Evolutionary conservation across 2,329 filamentous ascomycete species (phyloP).

Genomic region (Cordyceps tenuipes): DNA sequence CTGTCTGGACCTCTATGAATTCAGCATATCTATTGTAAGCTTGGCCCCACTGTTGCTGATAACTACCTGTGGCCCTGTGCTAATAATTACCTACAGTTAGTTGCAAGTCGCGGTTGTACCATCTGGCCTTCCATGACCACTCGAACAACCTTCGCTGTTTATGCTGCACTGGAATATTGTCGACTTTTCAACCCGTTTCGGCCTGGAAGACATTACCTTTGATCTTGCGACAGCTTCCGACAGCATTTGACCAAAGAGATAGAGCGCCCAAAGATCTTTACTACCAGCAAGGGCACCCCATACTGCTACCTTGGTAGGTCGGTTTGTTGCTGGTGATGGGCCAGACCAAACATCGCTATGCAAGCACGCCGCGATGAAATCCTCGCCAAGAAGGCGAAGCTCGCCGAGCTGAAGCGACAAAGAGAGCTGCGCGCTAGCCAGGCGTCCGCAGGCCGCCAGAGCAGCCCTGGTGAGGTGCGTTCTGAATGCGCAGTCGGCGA

Average conservation of each 20-base stretch:
- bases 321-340: constrained; percentile 7
- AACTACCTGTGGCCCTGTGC: no score
- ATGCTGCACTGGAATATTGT: not conserved
- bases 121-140: not conserved
- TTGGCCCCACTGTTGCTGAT: no score
- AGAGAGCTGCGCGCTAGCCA: constrained; percentile 76
- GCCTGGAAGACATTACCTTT: not conserved
- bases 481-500: constrained; percentile 12
- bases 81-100: no score
- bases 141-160: not conserved
- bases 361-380: constrained; percentile 92
- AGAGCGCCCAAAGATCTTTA: not conserved
- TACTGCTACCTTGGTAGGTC: not conserved
- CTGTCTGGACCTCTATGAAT: no score
- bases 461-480: constrained; percentile 62
- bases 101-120: not conserved
- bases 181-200: not conserved
- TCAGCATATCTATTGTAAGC: no score
- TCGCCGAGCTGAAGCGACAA: constrained; percentile 91
- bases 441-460: constrained; percentile 60
- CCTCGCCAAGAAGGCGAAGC: constrained; percentile 90
- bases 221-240: not conserved
- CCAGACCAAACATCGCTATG: constrained; percentile 34
- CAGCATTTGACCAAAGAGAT: not conserved
- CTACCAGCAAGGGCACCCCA: not conserved